Conservation (phyloP, 2,329 filamentous ascomycete genomes). For the Aspergillus luchuensis region DNA sequence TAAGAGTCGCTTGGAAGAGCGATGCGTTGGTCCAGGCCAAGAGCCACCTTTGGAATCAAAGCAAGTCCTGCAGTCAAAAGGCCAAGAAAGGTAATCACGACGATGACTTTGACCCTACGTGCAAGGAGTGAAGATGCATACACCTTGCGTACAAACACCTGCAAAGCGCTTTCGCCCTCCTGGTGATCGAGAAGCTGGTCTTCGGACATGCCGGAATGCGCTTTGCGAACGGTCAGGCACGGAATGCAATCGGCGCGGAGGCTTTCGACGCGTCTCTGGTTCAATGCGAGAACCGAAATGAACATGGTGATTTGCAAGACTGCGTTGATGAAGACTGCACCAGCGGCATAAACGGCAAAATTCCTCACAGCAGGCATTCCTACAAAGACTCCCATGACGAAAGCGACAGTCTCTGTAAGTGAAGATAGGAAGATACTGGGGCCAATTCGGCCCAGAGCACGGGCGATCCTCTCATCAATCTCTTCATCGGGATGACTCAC, state of each 20-base stretch:
- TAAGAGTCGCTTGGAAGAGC: slow-evolving; percentile 94
- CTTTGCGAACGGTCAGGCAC: slow-evolving; percentile 77
- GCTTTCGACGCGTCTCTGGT: slow-evolving; percentile 87
- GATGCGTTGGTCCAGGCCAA: slow-evolving; percentile 92
- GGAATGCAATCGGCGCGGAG: slow-evolving; percentile 90
- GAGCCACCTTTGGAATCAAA: slow-evolving; percentile 77
- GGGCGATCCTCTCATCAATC: slow-evolving; percentile 81
- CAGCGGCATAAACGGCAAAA: slow-evolving; percentile 94
- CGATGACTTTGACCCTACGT: slow-evolving; percentile 73
- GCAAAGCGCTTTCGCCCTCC: slow-evolving; percentile 79
- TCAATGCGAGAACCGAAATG: slow-evolving; percentile 84
- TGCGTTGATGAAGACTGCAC: slow-evolving; percentile 95
- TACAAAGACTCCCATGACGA: slow-evolving; percentile 87
- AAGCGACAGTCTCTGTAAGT: slow-evolving; percentile 90
- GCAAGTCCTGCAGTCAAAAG: slow-evolving; percentile 84
- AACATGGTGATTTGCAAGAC: slow-evolving; percentile 98
- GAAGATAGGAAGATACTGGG: slow-evolving; percentile 95
- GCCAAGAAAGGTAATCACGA: slow-evolving; percentile 81
- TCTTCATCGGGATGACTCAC: slow-evolving; percentile 84
- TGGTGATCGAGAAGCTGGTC: slow-evolving; percentile 67
- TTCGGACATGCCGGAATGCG: slow-evolving; percentile 66
- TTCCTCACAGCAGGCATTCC: slow-evolving; percentile 98
- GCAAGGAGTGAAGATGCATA: slow-evolving; percentile 83
- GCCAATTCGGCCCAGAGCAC: slow-evolving; percentile 91
- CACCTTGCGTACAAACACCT: slow-evolving; percentile 83